Evolutionary conservation across 2,329 filamentous ascomycete species (phyloP), one percentile per base, ranked within the genome.

Genomic region (Xylaria sp.): DNA sequence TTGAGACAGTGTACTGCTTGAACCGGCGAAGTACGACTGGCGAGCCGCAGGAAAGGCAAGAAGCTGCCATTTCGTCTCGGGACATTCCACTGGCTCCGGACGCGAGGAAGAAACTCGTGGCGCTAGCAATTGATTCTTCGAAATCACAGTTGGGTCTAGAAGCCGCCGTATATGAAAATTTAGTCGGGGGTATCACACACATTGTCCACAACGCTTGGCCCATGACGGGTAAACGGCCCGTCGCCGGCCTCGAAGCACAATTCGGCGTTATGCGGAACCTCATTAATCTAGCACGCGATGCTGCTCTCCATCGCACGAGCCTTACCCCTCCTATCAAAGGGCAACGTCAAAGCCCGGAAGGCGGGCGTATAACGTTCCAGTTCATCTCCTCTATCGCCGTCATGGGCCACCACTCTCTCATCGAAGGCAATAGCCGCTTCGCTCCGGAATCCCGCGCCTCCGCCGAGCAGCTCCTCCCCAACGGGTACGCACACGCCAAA

Each of bases 131-230:
- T 0, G 78, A 83, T 62, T 76, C 71, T 0, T 66, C 72, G 0
- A 79, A 80, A 31, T 71, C 76, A 0, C 54, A 67, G 2, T 74
- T 86, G 0, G 83, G 82, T 0, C 72, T 86, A 0, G 13, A 71
- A 0, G 11, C 56, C 0, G 40, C 65, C 2, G 70, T 75, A 0
- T 84, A 85, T 63, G 35, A 69, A 2, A 17, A 48, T 0, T 73
- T 85, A 0, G 67, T 72, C 0, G 10, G 44, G 0, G 9, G 21
- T 1, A 17, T 64, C 0, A 85, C 83, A 0, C 79, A 84, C 62
- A 77, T 86, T 31, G 57, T 82, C 19, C 81, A 84, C 68, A 83
- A 80, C 54, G 82, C 81, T 0, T 85, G 81, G 80, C 78, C 77
- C 0, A 83, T 84, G 80, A 80, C 73, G 53, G 68, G 67, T 6